Base-by-base conservation (phyloP, 129 eudicot genomes). In the Helichrysum umbraculigerum region DNA sequence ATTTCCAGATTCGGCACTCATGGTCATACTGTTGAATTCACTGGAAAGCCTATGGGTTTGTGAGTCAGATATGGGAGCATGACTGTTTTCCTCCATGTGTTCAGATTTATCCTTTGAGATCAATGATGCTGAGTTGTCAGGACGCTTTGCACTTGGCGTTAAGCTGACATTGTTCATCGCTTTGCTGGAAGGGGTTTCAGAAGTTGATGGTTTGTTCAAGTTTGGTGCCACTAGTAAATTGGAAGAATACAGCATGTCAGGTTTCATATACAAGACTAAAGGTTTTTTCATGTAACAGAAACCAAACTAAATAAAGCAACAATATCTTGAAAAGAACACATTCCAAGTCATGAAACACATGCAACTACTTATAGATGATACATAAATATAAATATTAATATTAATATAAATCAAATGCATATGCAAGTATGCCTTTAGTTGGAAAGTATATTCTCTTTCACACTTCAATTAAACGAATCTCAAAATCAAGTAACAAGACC, bases 1-100 rank as follows among this genome's bases (percentile, higher is more conserved):
- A 71, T 76, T 81, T 29, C 71, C 85, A 71, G 96, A 64, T 61
- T 84, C 86, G 69, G 68, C 80, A 67, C 80, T 85, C 71, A 84
- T 35, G n/a, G 96, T 71, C 70, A 81, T 67, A 22, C 72, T 79
- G 34, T 66, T 79, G 71, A 84, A 54, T 64, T 76, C 82, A 51
- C 80, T 56, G 54, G 87, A 19, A 74, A 80, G 71, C 29, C 50
- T 56, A 65, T 58, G 81, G 68, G 82, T 33, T 76, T 84, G 78
- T 54, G 63, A 71, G 72, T 75, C 81, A 79, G 60, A 79, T 28
- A 61, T 60, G 42, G 71, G 41, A 70, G 85, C 74, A 72, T 44
- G 59, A 35, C 7, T 57, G 0, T 77, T 78, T 33, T 81, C 83
- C 14, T 76, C 83, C 20, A 71, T 44, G 33, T 42, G 75, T 65